Evolutionary conservation across 108 stramenopile genomes (phyloP).

Genomic region (Nitzschia palea): DNA sequence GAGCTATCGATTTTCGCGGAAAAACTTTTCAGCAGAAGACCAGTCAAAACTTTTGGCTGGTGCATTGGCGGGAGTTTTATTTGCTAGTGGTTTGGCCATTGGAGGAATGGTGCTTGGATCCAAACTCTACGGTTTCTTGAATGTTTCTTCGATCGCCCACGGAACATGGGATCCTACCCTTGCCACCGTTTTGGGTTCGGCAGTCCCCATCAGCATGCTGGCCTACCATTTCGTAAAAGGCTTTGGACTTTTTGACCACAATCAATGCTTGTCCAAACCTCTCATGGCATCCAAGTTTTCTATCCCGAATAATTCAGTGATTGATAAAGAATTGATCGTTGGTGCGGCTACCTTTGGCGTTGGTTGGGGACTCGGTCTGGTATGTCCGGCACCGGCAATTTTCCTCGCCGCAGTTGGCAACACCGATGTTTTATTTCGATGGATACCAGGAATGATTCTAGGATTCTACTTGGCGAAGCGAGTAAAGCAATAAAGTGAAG

Average conservation of each 20-base stretch:
- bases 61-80: slow-evolving; percentile 40
- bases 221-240: slow-evolving; percentile 69
- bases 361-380: slow-evolving; percentile 55
- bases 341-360: slow-evolving; percentile 55
- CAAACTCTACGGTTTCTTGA: slow-evolving; percentile 76
- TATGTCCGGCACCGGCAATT: slow-evolving; percentile 64
- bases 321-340: slow-evolving; percentile 44
- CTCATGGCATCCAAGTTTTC: slow-evolving; percentile 16
- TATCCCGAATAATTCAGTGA: slow-evolving; percentile 45
- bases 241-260: slow-evolving; percentile 13
- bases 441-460: slow-evolving; percentile 41
- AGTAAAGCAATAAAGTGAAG: background rate
- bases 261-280: background rate
- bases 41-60: slow-evolving; percentile 27
- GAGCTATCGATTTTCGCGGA: background rate
- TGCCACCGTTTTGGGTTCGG: slow-evolving; percentile 74
- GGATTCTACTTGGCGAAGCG: slow-evolving; percentile 24
- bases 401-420: slow-evolving; percentile 38
- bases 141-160: slow-evolving; percentile 35
- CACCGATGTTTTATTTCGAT: slow-evolving; percentile 23
- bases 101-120: slow-evolving; percentile 62
- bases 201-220: slow-evolving; percentile 50
- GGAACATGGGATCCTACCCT: slow-evolving; percentile 86
- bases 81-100: slow-evolving; percentile 65
- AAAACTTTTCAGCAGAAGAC: background rate